Evolutionary conservation across 2,329 filamentous ascomycete species (phyloP).

Genomic region (Boeremia exigua): DNA sequence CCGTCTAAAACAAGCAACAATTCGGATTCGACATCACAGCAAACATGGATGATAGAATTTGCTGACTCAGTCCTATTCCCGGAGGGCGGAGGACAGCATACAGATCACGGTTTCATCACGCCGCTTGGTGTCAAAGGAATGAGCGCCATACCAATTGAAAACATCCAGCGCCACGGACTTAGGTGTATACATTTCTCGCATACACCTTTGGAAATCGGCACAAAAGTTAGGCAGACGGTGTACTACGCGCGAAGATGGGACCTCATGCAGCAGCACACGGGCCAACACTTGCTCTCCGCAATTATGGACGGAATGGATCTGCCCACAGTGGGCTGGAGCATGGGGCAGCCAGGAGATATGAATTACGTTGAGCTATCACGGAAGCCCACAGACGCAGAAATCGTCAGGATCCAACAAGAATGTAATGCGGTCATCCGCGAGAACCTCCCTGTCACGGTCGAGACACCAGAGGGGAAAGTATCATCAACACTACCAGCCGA

Average conservation of each 20-base stretch:
- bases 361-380: constrained; percentile 43
- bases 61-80: constrained; percentile 44
- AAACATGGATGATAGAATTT: constrained; percentile 38
- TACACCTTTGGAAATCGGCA: constrained; percentile 84
- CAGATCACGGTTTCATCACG: constrained; percentile 39
- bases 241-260: constrained; percentile 42
- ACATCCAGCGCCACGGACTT: constrained; percentile 57
- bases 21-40: constrained; percentile 20
- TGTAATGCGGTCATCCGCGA: constrained; percentile 39
- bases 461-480: constrained; percentile 36
- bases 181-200: constrained; percentile 76
- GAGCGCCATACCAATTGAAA: constrained; percentile 35
- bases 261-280: constrained; percentile 46
- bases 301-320: constrained; percentile 41
- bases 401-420: constrained; percentile 32
- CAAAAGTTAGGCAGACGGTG: constrained; percentile 35
- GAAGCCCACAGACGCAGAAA: constrained; percentile 36
- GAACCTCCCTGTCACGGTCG: constrained; percentile 38
- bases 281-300: constrained; percentile 43
- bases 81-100: constrained; percentile 43
- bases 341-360: constrained; percentile 43
- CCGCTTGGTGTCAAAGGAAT: constrained; percentile 21
- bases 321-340: constrained; percentile 40
- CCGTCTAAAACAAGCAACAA: constrained; percentile 23
- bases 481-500: constrained; percentile 38